Conservation (phyloP, 83 land plant species). For the Diphasiastrum complanatum region DNA sequence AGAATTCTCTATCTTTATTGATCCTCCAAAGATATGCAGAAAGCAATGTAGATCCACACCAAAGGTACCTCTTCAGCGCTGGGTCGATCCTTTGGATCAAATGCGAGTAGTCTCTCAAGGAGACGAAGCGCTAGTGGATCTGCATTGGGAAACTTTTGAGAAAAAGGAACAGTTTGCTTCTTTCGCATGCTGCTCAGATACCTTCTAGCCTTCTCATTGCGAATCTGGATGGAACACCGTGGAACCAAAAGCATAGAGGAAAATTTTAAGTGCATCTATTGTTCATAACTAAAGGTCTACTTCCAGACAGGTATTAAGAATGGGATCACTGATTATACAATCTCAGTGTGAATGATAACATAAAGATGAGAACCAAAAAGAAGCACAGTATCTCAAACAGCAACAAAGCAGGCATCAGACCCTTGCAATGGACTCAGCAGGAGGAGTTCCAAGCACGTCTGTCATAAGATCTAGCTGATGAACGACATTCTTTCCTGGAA, state of each 20-base stretch:
- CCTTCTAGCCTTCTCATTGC: conserved; percentile 22
- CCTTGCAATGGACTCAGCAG: conserved; percentile 7
- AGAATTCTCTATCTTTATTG: too few relatives aligned
- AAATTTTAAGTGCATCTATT: too few relatives aligned
- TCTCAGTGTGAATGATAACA: not conserved
- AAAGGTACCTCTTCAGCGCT: conserved; percentile 13
- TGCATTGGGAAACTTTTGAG: conserved; percentile 12
- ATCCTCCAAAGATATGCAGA: too few relatives aligned
- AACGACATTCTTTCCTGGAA: conserved; percentile 15
- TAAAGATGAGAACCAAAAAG: not conserved
- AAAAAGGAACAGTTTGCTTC: conserved; percentile 17
- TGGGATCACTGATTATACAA: not conserved
- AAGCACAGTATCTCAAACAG: not conserved
- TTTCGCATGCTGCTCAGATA: conserved; percentile 22
- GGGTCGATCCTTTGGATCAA: conserved; percentile 20
- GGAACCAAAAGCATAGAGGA: too few relatives aligned
- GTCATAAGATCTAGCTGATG: conserved; percentile 17
- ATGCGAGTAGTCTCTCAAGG: conserved; percentile 5
- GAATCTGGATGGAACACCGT: conserved; percentile 8
- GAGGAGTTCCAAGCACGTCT: conserved; percentile 15
- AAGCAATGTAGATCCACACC: not conserved
- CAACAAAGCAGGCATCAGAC: conserved; percentile 1
- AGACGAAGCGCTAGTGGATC: conserved; percentile 9
- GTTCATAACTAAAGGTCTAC: too few relatives aligned
- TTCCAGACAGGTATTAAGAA: too few relatives aligned